phyloP scores from a whole-genome alignment of 164 flowering plant species.

The Kingdonia uniflora region DNA sequence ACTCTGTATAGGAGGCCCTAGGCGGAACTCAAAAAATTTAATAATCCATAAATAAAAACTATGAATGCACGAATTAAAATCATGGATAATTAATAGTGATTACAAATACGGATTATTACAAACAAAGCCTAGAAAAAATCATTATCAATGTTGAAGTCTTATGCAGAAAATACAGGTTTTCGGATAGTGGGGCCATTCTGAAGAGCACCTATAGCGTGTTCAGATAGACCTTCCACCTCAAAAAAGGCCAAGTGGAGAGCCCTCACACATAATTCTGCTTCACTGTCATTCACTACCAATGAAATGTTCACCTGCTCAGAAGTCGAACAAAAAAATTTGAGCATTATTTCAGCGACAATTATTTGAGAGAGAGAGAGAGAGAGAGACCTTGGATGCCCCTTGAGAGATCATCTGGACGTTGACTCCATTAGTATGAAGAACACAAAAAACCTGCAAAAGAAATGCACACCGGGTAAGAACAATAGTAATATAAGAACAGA shows the following conservation, averaged over 20 bases:
- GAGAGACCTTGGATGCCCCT: conserved; percentile 88
- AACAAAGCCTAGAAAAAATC: too few species aligned
- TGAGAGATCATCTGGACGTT: conserved; percentile 99
- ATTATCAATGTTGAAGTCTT: not conserved
- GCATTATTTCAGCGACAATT: too few species aligned
- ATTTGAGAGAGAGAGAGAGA: too few species aligned
- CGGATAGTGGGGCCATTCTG: conserved; percentile 14
- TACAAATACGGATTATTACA: too few species aligned
- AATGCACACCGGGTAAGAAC: not conserved
- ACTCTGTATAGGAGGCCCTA: too few species aligned
- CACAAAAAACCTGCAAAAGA: conserved; percentile 55
- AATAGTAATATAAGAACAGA: too few species aligned
- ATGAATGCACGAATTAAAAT: too few species aligned
- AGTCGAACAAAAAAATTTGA: not conserved
- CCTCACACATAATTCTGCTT: conserved; percentile 67
- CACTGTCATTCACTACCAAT: conserved; percentile 69
- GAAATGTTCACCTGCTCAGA: conserved; percentile 66
- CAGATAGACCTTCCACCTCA: conserved; percentile 28
- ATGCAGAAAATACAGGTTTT: not conserved
- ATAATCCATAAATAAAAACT: too few species aligned
- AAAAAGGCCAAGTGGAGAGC: conserved; percentile 67
- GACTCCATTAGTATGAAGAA: conserved; percentile 54
- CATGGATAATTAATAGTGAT: too few species aligned
- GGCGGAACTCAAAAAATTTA: too few species aligned
- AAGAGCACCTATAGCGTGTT: conserved; percentile 10